A percentile compares a stretch with the other conserved stretches of the same genome.
Conservation (phyloP, 441 rosid species). For the Rhodomyrtus psidioides region DNA sequence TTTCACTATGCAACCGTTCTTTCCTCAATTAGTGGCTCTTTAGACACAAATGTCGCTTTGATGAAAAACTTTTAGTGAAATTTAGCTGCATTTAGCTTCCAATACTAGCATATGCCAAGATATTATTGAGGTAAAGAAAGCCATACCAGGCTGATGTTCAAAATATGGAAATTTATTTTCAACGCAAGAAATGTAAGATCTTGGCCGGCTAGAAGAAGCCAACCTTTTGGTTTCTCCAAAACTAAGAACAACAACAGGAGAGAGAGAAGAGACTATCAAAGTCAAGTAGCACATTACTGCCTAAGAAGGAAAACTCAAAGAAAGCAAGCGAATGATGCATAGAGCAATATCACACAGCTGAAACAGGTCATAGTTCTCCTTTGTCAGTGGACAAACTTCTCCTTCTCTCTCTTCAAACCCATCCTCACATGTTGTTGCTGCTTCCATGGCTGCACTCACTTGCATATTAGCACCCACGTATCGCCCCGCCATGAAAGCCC, state of each 20-base stretch:
- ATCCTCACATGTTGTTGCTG: slow-evolving; percentile 41
- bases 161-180: background rate
- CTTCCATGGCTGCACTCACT: slow-evolving; percentile 46
- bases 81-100: background rate
- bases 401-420: slow-evolving; percentile 31
- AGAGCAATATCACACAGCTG: slow-evolving; percentile 41
- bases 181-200: background rate
- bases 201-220: background rate
- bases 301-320: background rate
- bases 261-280: background rate
- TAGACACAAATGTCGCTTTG: background rate
- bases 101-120: background rate
- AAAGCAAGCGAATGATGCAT: slow-evolving; percentile 22
- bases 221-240: background rate
- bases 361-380: slow-evolving; percentile 31
- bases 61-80: background rate
- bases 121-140: background rate
- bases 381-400: slow-evolving; percentile 28
- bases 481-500: slow-evolving; percentile 28
- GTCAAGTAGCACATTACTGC: background rate
- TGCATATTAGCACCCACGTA: slow-evolving; percentile 17
- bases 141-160: background rate
- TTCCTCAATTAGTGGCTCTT: background rate
- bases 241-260: background rate
- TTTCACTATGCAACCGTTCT: background rate